phyloP scores from a whole-genome alignment of 78 protist genomes.

The Bigelowiella natans region DNA sequence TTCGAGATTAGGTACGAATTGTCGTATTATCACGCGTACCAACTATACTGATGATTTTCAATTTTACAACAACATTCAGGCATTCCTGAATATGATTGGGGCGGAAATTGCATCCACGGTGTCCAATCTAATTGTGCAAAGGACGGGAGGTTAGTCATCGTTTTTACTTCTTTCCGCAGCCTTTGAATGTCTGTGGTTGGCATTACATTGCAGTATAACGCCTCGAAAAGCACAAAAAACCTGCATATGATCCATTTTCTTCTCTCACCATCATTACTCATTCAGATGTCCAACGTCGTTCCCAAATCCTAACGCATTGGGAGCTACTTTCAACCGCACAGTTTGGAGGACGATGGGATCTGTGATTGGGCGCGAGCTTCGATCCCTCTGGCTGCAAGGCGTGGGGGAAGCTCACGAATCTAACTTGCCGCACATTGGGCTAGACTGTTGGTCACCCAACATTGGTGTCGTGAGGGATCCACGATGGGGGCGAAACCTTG shows the following conservation, averaged over 20 bases:
- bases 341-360: neutral
- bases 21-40: neutral
- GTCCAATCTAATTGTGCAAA: neutral
- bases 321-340: slow-evolving; percentile 3
- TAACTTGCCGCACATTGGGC: slow-evolving; percentile 5
- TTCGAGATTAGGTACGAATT: neutral
- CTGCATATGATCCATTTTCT: no score
- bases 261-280: no score
- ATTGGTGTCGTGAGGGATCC: neutral
- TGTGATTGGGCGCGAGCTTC: slow-evolving; percentile 1
- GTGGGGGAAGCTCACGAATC: neutral
- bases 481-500: slow-evolving; percentile 14
- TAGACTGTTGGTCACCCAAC: slow-evolving; percentile 11
- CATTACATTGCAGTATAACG: no score
- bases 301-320: neutral
- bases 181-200: no score
- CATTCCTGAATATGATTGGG: slow-evolving; percentile 18
- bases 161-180: no score
- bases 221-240: no score
- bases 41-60: neutral
- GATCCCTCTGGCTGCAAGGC: neutral
- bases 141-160: slow-evolving; percentile 8
- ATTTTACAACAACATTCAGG: no score
- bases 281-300: slow-evolving; percentile 1
- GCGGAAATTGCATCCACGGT: slow-evolving; percentile 21